Conservation (phyloP, 768 basidiomycete species). For the Ephemerocybe angulata region DNA sequence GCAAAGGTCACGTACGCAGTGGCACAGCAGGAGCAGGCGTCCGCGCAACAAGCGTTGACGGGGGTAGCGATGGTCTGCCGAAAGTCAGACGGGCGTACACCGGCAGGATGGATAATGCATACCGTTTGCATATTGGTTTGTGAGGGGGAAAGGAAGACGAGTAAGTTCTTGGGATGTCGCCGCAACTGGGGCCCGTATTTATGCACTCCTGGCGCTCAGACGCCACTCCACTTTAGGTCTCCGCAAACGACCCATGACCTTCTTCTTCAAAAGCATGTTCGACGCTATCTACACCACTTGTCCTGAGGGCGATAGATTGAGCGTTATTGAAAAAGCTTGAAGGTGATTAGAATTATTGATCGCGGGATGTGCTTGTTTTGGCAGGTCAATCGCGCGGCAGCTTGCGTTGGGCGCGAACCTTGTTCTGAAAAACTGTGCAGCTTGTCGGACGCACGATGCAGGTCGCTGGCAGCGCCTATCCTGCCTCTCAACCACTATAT, state of each 20-base stretch:
- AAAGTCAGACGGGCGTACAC: neutral
- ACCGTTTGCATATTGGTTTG: neutral
- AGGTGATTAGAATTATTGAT: neutral
- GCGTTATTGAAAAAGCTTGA: neutral
- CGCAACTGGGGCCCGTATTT: neutral
- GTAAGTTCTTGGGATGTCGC: neutral
- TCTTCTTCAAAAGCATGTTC: neutral
- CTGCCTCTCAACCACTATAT: conserved; percentile 32
- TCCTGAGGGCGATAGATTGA: neutral
- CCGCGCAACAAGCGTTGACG: conserved; percentile 28
- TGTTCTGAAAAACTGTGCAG: conserved; percentile 74
- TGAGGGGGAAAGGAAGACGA: neutral
- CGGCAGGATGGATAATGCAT: neutral
- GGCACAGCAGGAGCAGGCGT: conserved; percentile 22
- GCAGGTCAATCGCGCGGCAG: conserved; percentile 7
- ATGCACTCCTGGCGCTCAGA: neutral
- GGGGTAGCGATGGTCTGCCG: conserved; percentile 24
- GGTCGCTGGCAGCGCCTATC: conserved; percentile 38
- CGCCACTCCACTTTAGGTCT: neutral
- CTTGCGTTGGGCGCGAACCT: conserved; percentile 42
- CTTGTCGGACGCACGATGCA: conserved; percentile 63
- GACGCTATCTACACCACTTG: neutral
- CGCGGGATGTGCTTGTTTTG: neutral
- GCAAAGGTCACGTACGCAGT: conserved; percentile 12
- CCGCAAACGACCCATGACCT: neutral